Conservation (phyloP, 257 asterid genomes). For the Rhazya stricta region DNA sequence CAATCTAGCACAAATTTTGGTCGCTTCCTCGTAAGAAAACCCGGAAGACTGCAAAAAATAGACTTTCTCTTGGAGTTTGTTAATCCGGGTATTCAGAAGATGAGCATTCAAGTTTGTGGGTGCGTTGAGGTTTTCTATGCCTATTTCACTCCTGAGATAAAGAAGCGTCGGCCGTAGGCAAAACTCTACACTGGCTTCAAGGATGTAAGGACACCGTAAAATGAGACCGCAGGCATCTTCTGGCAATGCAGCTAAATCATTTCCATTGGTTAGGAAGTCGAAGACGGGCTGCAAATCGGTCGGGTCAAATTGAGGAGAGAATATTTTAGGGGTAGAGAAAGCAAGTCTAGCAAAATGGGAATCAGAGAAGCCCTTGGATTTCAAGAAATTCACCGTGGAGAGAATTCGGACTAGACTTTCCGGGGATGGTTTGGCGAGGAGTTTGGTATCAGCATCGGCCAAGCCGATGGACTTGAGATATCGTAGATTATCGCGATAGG, state of each 20-base stretch:
- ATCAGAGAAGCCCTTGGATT: constrained; percentile 31
- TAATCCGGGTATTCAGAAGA: constrained; percentile 29
- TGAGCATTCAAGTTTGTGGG: constrained; percentile 35
- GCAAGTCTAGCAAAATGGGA: constrained; percentile 28
- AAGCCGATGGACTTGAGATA: constrained; percentile 32
- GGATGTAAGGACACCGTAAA: constrained; percentile 30
- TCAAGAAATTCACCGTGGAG: constrained; percentile 26
- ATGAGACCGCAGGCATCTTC: constrained; percentile 32
- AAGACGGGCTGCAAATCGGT: constrained; percentile 18
- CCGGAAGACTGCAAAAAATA: constrained; percentile 21
- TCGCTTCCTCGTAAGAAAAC: constrained; percentile 28
- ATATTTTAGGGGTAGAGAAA: constrained; percentile 17
- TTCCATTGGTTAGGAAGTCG: constrained; percentile 21
- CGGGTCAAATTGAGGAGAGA: constrained; percentile 20
- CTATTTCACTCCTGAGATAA: constrained; percentile 24
- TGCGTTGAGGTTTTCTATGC: constrained; percentile 23
- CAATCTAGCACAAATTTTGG: constrained; percentile 22
- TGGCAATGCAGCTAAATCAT: constrained; percentile 27
- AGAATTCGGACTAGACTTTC: constrained; percentile 24
- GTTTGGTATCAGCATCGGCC: constrained; percentile 16
- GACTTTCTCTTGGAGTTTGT: constrained; percentile 27
- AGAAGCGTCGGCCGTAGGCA: constrained; percentile 28
- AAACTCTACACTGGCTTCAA: constrained; percentile 27
- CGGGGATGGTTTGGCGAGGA: constrained; percentile 21
- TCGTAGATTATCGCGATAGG: constrained; percentile 26